These are phyloP conservation scores for Chamaenerion angustifolium DNA, from an alignment of 345 rosid species.

Conservation along the genomic window DNA sequence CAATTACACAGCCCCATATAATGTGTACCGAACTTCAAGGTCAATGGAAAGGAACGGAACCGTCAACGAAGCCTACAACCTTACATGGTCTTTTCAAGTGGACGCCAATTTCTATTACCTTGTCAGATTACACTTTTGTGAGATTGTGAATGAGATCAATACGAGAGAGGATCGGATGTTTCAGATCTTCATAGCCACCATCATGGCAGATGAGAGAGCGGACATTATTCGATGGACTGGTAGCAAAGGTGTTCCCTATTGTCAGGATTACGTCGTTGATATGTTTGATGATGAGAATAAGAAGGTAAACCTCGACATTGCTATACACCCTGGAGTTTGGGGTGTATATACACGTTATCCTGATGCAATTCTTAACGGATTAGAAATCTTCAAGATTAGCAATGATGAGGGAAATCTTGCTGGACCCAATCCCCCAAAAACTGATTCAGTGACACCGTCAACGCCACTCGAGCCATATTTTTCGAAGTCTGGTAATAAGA, in stretches of 20 bases:
- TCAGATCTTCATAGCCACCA: slow-evolving; percentile 15
- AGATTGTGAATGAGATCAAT: slow-evolving; percentile 6
- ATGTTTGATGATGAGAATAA: background rate
- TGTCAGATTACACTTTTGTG: slow-evolving; percentile 35
- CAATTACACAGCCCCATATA: slow-evolving; percentile 15
- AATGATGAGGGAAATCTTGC: slow-evolving; percentile 14
- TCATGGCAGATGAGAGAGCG: slow-evolving; percentile 8
- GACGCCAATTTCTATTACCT: slow-evolving; percentile 24
- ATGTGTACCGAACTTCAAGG: slow-evolving; percentile 16
- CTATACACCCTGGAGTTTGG: slow-evolving; percentile 12
- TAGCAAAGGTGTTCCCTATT: slow-evolving; percentile 12
- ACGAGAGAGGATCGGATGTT: slow-evolving; percentile 3
- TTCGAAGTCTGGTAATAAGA: background rate
- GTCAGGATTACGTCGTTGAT: slow-evolving; percentile 18
- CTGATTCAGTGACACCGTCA: background rate
- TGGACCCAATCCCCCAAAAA: slow-evolving; percentile 19
- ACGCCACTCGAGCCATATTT: background rate
- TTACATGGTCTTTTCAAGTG: slow-evolving; percentile 26
- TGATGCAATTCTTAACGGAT: slow-evolving; percentile 25
- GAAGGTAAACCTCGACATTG: slow-evolving; percentile 11
- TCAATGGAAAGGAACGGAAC: slow-evolving; percentile 12
- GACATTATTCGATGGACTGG: slow-evolving; percentile 13
- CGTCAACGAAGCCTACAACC: slow-evolving; percentile 10
- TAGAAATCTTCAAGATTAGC: slow-evolving; percentile 29
- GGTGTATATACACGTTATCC: slow-evolving; percentile 3